A percentile compares a stretch with the other conserved stretches of the same genome.
These are phyloP conservation scores for Boletus sp. DNA, from an alignment of 768 basidiomycete genomes.

Conservation along the genomic window DNA sequence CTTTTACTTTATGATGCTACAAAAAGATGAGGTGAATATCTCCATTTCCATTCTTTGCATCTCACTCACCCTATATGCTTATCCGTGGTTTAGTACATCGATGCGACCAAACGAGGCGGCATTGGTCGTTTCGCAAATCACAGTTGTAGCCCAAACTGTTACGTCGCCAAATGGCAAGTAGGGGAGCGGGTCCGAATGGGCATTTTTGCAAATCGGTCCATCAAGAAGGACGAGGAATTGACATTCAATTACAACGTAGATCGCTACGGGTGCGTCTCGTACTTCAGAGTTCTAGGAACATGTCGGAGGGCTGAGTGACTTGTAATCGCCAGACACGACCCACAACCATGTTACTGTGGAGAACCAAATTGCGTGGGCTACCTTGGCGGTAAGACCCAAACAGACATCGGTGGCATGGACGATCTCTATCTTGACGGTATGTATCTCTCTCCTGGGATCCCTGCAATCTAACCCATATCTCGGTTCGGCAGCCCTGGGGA, in stretches of 20 bases:
- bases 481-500: constrained; percentile 72
- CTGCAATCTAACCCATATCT: background rate
- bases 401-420: constrained; percentile 92
- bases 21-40: constrained; percentile 85
- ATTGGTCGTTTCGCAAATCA: constrained; percentile 98
- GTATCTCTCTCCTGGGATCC: background rate
- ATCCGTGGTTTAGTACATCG: constrained; percentile 69
- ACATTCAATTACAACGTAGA: constrained; percentile 99
- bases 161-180: constrained; percentile 97
- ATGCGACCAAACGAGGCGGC: constrained; percentile 95
- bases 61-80: background rate
- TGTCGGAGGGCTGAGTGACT: background rate
- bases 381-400: constrained; percentile 98
- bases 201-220: constrained; percentile 86
- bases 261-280: constrained; percentile 81
- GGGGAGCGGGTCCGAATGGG: constrained; percentile 92
- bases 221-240: constrained; percentile 80
- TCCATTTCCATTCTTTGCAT: background rate
- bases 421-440: constrained; percentile 91
- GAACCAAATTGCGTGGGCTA: constrained; percentile 94
- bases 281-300: background rate
- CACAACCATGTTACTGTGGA: constrained; percentile 93
- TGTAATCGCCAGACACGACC: constrained; percentile 66
- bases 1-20: constrained; percentile 99
- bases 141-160: constrained; percentile 96